Base-by-base conservation (phyloP, 2,329 filamentous ascomycete species). In the Talaromyces sp. region DNA sequence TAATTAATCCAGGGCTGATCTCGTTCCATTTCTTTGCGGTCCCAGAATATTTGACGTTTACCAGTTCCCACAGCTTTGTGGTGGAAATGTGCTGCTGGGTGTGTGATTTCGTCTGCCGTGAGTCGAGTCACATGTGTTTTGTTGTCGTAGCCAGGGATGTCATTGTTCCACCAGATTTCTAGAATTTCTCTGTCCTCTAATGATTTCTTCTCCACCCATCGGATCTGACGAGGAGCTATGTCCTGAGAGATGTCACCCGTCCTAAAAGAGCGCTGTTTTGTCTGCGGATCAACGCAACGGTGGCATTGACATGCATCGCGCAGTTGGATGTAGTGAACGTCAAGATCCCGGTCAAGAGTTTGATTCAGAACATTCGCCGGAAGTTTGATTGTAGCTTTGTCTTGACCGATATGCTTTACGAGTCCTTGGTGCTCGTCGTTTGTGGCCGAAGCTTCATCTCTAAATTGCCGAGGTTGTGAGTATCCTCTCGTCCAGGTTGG, bases 211-310 rank as follows among this genome's bases (percentile, higher is more conserved):
- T 66, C 19, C 1, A 59, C 70, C 61, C 76, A 71, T 37, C 75
- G 67, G 39, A 82, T 66, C 27, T 75, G 66, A 41, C 74, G 71
- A 4, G 79, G 75, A 14, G 69, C 60, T 56, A 89, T 84, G 37
- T 80, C 67, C 9, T 69, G 35, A 0, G 88, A 86, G 49, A 92
- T 88, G 60, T 92, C 87, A 22, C 82, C 81, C 0, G 87, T 88
- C 63, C 85, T 84, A 75, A 91, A 91, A 43, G 77, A 84, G 73
- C 87, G 86, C 67, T 89, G 86, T 52, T 85, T 86, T 1, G 87
- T 88, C n/a, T 84, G 80, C 0, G 79, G 77, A 67, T 87, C 84
- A 61, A 85, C 79, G 72, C 87, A 89, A 11, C 70, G 70, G 0
- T 73, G 64, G 69, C 87, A 89, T 41, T 76, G 73, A 70, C 87